Conservation (phyloP, 1,284 basidiomycete species). For the Ustilago hordei region DNA sequence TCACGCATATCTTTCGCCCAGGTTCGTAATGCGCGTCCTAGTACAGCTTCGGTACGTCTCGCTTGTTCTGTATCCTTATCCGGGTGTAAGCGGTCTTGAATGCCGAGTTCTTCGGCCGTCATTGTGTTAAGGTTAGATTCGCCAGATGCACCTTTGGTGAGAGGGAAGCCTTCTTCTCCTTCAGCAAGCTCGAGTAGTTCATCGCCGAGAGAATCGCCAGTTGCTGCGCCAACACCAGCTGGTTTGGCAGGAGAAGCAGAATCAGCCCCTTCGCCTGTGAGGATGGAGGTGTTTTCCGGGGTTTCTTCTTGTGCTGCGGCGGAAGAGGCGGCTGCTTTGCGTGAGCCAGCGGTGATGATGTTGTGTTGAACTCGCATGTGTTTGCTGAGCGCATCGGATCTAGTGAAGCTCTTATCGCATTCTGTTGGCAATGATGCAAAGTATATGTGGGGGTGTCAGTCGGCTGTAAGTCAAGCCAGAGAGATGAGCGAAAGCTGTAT, state of each 20-base stretch:
- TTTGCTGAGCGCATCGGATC: slow-evolving; percentile 88
- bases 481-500: not conserved
- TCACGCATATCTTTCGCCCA: slow-evolving; percentile 52
- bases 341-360: slow-evolving; percentile 53
- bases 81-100: slow-evolving; percentile 20
- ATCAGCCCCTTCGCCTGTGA: slow-evolving; percentile 16
- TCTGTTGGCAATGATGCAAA: slow-evolving; percentile 72
- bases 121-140: slow-evolving; percentile 38
- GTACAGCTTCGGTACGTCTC: slow-evolving; percentile 33
- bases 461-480: not conserved
- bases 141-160: slow-evolving; percentile 11
- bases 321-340: slow-evolving; percentile 30
- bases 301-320: slow-evolving; percentile 22
- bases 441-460: no score
- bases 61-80: slow-evolving; percentile 41
- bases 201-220: slow-evolving; percentile 42
- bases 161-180: slow-evolving; percentile 30
- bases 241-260: slow-evolving; percentile 21
- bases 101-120: slow-evolving; percentile 57
- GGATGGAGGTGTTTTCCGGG: slow-evolving; percentile 35
- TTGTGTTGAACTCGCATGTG: slow-evolving; percentile 88
- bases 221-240: slow-evolving; percentile 6
- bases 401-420: slow-evolving; percentile 92
- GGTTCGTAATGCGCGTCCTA: slow-evolving; percentile 28
- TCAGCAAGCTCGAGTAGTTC: slow-evolving; percentile 59